Base-by-base conservation (phyloP, 2,329 filamentous ascomycete species). In the Aspergillus sergii region DNA sequence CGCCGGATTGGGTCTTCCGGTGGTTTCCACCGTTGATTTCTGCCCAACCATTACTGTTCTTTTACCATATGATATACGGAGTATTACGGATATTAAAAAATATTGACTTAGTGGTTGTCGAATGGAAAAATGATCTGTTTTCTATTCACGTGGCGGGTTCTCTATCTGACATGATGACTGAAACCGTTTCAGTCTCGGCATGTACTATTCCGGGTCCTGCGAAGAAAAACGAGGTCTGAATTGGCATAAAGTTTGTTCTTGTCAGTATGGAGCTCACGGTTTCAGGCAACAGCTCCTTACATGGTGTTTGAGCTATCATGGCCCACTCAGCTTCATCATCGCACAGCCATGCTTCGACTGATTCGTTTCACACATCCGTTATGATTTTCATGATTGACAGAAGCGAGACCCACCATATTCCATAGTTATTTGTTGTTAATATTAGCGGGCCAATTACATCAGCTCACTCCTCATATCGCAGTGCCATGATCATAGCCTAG, bases 211-310 rank as follows among this genome's bases (percentile, higher is more conserved):
- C 19, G 19, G 21, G 34, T 34, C 16, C 4, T 11, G 19, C 11
- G 10, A 32, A 34, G 4, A 30, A 11, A 34, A 12, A 26, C 4
- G 12, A 39, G 46, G 46, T 39, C 26, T 39, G 21, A 51, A 54
- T 26, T 6, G 6, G 28, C 21, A 46, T 5, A n/a, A 8, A 16
- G 16, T 11, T 23, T 34, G 11, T 19, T 28, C 23, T 9, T 28
- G 23, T 45, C 36, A 32, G 36, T 26, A 45, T 59, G 23, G 11
- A 26, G 26, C 32, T n/a, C 23, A 16, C 19, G n/a, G 60, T 53
- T 58, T 57, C 60, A 46, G 60, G 56, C 46, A 55, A 51, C 48
- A 48, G 11, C 59, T 64, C 62, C 59, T 64, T 64, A 55, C 62
- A 48, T 60, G 36, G 19, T 36, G 19, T 48, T 50, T 51, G n/a